A percentile compares a stretch with the other conserved stretches of the same genome.
Evolutionary conservation across 2,329 filamentous ascomycete genomes (phyloP).

Genomic region (Aspergillus sojae): DNA sequence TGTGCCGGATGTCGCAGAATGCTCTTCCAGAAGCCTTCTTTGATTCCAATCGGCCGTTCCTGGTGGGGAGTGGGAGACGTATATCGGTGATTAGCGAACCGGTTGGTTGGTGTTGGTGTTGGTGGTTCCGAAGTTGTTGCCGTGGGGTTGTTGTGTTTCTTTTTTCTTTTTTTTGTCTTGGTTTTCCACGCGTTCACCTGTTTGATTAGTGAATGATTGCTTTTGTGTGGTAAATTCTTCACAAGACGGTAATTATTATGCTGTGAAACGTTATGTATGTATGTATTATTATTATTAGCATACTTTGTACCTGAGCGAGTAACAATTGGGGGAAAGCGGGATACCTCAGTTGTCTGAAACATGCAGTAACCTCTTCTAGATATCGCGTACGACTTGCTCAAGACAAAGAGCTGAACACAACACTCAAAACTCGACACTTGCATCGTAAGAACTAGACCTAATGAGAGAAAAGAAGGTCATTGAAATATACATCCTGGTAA

Average conservation of each 20-base stretch:
- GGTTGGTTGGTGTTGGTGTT: neutral
- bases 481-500: neutral
- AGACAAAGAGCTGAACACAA: neutral
- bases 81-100: neutral
- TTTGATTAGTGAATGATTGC: neutral
- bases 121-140: neutral
- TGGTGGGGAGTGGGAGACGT: neutral
- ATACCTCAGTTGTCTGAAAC: neutral
- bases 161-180: neutral
- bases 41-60: slow-evolving; percentile 6
- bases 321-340: neutral
- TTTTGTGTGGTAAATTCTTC: neutral
- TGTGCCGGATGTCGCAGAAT: slow-evolving; percentile 16
- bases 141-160: neutral
- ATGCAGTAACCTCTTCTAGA: neutral
- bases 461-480: neutral
- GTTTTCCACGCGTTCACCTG: neutral
- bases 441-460: neutral
- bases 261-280: slow-evolving; percentile 2
- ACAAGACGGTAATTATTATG: neutral
- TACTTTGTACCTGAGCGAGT: neutral
- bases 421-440: neutral
- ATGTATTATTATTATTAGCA: neutral
- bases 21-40: slow-evolving; percentile 20
- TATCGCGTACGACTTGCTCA: neutral